These are phyloP conservation scores for Nicotiana sylvestris DNA, from an alignment of 257 asterid genomes.

Conservation along the genomic window DNA sequence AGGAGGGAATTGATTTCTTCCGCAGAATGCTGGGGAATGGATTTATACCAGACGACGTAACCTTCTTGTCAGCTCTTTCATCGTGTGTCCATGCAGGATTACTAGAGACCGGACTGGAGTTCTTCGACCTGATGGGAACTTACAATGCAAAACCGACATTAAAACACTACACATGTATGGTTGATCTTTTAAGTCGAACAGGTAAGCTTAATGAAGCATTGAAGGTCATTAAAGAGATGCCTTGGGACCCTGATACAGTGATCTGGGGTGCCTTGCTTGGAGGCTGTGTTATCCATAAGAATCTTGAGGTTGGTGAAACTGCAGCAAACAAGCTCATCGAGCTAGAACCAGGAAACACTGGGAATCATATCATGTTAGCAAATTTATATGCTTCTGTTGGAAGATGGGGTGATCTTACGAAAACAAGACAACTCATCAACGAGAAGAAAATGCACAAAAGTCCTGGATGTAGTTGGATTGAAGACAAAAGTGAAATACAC, in stretches of 20 bases:
- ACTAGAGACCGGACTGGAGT: conserved; percentile 45
- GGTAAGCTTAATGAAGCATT: conserved; percentile 54
- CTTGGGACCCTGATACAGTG: conserved; percentile 54
- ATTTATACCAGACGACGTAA: conserved; percentile 54
- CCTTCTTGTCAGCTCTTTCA: conserved; percentile 69
- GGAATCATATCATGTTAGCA: conserved; percentile 65
- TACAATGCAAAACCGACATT: conserved; percentile 47
- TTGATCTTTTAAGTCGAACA: conserved; percentile 75
- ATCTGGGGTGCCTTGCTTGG: conserved; percentile 81
- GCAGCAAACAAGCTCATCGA: conserved; percentile 58
- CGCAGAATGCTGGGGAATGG: conserved; percentile 39
- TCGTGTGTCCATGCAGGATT: conserved; percentile 76
- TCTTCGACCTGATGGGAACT: conserved; percentile 52
- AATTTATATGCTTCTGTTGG: conserved; percentile 72
- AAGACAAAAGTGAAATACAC: conserved; percentile 57
- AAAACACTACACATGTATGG: conserved; percentile 75
- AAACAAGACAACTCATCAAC: conserved; percentile 45
- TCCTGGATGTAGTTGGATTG: conserved; percentile 93
- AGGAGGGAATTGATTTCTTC: conserved; percentile 61
- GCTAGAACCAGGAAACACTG: conserved; percentile 50
- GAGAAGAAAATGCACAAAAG: conserved; percentile 45
- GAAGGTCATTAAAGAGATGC: conserved; percentile 35
- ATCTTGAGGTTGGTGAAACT: conserved; percentile 55
- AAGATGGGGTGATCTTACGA: conserved; percentile 57
- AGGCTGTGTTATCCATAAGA: conserved; percentile 64